Base-by-base conservation (phyloP, 208 protist species). In the Ichthyophonus hoferi region DNA sequence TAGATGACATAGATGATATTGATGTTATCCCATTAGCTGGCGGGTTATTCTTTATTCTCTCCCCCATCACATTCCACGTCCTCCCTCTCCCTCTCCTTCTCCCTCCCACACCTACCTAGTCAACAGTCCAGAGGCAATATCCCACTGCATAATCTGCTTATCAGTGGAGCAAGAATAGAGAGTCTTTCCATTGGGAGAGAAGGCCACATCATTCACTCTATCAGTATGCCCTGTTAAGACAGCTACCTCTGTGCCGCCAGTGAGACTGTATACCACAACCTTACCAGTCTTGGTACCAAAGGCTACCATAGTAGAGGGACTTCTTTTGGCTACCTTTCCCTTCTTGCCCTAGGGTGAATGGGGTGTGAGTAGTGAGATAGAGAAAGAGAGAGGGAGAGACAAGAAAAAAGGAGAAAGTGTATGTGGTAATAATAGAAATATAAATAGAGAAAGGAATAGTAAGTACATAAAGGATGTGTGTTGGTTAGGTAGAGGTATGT, bases 131-230 rank as follows among this genome's bases (percentile, higher is more conserved):
- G 81, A 58, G 14, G 24, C 81, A 14, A 85, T 2, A 0, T 85
- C 40, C 81, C 81, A 85, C 12, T 41, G 24, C 7, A 58, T n/a
- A 31, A 85, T 38, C n/a, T 85, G 81, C 81, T 85, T 85, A 50
- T 85, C 81, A 58, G 24, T 58, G 7, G 81, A 85, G 41, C 81
- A 85, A 7, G 81, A 58, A 34, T 58, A 85, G 3, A 85, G 35
- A 14, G 81, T 85, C 38, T 24, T 42, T 50, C 81, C 81, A 50
- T 42, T 35, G 12, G 7, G 12, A 85, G 81, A 85, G 0, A 85
- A 85, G 17, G 41, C 17, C 35, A 85, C 40, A 37, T 17, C 81
- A 37, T 85, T 85, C 7, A 85, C 0, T 14, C 17, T n/a, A 7
- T 85, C 81, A 17, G 39, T 43, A 58, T 85, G 81, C 7, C 81